Percentiles rank a stretch among this genome's conserved stretches.
Conservation (phyloP, 192 early-diverging fungal genomes). For the Piromyces finnis region DNA sequence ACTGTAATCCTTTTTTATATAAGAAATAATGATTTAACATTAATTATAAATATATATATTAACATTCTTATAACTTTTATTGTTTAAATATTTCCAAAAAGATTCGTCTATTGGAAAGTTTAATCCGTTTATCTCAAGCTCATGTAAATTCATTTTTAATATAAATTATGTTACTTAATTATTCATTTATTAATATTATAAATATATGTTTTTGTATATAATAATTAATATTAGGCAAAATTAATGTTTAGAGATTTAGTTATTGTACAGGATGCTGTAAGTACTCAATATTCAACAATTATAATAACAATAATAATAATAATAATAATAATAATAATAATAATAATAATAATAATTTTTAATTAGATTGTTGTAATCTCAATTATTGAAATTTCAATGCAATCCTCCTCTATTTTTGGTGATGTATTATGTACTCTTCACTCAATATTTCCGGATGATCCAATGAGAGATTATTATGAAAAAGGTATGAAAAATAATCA, state of each 20-base stretch:
- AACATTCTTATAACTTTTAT: background rate
- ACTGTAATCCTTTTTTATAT: too few relatives aligned
- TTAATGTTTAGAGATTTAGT: constrained; percentile 41
- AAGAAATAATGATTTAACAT: too few relatives aligned
- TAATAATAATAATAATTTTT: too few relatives aligned
- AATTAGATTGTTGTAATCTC: constrained; percentile 21
- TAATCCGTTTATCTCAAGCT: constrained; percentile 43
- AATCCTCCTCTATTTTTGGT: constrained; percentile 28
- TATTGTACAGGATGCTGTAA: constrained; percentile 30
- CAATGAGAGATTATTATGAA: constrained; percentile 18
- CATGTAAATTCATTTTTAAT: constrained; percentile 27
- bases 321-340: background rate
- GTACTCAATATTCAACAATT: background rate
- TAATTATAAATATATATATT: too few relatives aligned
- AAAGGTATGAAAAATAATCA: constrained; percentile 7
- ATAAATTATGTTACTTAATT: too few relatives aligned
- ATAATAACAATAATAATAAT: too few relatives aligned
- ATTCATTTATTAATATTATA: too few relatives aligned
- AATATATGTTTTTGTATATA: too few relatives aligned
- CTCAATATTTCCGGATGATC: constrained; percentile 34
- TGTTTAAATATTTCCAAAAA: background rate
- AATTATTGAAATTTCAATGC: constrained; percentile 41
- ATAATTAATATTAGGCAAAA: constrained; percentile 15
- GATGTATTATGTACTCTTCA: constrained; percentile 27
- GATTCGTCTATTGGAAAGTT: constrained; percentile 35